Conservation (phyloP, 2,329 filamentous ascomycete genomes). For the Stemphylium beticola region DNA sequence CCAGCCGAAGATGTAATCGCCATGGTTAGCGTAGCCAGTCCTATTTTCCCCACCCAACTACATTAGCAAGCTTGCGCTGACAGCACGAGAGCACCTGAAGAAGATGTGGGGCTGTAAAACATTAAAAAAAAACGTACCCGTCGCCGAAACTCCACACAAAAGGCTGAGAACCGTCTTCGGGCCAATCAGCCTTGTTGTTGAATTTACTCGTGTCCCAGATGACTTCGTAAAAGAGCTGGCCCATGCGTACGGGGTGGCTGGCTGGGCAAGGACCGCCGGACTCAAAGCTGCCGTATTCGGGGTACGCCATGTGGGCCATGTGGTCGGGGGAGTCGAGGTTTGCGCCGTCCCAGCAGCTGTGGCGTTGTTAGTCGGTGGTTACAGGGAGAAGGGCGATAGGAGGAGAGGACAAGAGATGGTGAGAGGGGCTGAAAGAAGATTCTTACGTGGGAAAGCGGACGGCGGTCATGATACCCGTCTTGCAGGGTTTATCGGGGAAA, state of each 20-base stretch:
- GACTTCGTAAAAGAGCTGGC: slow-evolving; percentile 35
- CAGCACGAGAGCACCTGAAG: too few species aligned
- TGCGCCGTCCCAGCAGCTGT: slow-evolving; percentile 31
- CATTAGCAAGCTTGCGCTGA: not conserved
- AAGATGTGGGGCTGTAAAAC: too few species aligned
- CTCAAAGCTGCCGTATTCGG: slow-evolving; percentile 32
- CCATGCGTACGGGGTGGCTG: slow-evolving; percentile 52
- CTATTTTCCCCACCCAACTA: slow-evolving; percentile 8
- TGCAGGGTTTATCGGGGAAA: slow-evolving; percentile 50
- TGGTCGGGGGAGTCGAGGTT: slow-evolving; percentile 34
- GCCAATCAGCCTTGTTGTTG: slow-evolving; percentile 33
- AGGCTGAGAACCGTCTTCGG: slow-evolving; percentile 39
- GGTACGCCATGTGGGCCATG: slow-evolving; percentile 43
- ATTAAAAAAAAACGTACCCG: slow-evolving; percentile 42
- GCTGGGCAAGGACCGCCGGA: slow-evolving; percentile 57
- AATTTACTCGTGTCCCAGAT: slow-evolving; percentile 47
- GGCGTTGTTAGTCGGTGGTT: not conserved
- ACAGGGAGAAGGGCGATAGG: not conserved
- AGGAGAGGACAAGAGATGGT: not conserved
- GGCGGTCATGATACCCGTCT: slow-evolving; percentile 53
- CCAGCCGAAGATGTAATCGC: slow-evolving; percentile 62
- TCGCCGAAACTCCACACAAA: slow-evolving; percentile 45
- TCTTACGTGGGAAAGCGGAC: slow-evolving; percentile 48
- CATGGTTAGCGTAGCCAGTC: slow-evolving; percentile 58
- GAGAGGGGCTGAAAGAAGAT: not conserved